These are phyloP conservation scores for Suhomyces atakaporum DNA, from an alignment of 1,139 yeast species.

Conservation along the genomic window DNA sequence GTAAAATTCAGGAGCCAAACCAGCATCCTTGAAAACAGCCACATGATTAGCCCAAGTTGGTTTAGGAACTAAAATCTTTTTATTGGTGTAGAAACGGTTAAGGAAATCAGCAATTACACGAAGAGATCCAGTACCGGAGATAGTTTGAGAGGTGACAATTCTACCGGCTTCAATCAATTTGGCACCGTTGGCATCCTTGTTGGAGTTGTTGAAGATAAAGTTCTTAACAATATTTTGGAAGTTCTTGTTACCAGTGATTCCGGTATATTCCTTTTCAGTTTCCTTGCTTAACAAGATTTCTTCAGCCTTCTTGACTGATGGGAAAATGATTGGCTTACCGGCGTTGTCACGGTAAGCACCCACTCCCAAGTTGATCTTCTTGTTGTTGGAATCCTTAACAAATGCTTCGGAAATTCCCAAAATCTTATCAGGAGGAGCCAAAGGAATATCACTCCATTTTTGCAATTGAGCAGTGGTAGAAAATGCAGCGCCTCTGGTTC, in stretches of 20 bases:
- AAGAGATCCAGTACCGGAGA: slow-evolving; percentile 62
- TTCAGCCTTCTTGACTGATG: slow-evolving; percentile 51
- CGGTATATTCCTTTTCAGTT: slow-evolving; percentile 59
- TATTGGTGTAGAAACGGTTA: slow-evolving; percentile 45
- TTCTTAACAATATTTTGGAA: slow-evolving; percentile 51
- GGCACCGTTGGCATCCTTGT: slow-evolving; percentile 50
- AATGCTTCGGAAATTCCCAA: slow-evolving; percentile 64
- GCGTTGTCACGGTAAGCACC: slow-evolving; percentile 53
- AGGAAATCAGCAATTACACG: slow-evolving; percentile 58
- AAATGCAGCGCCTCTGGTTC: slow-evolving; percentile 15
- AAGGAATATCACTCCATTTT: slow-evolving; percentile 49
- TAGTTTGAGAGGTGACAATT: slow-evolving; percentile 58
- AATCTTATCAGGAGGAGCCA: slow-evolving; percentile 75
- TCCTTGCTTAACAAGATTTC: slow-evolving; percentile 40
- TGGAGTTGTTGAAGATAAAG: slow-evolving; percentile 52
- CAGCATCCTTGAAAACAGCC: slow-evolving; percentile 56
- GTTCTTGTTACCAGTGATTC: slow-evolving; percentile 52
- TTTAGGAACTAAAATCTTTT: slow-evolving; percentile 57
- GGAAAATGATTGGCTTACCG: slow-evolving; percentile 52
- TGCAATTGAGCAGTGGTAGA: slow-evolving; percentile 23
- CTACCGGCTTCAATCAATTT: slow-evolving; percentile 49
- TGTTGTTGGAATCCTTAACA: slow-evolving; percentile 41
- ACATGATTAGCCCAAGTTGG: slow-evolving; percentile 82
- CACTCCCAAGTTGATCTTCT: slow-evolving; percentile 52
- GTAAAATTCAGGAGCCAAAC: slow-evolving; percentile 44